phyloP scores from a whole-genome alignment of 352 stramenopile species.

The Pythium folliculosum region DNA sequence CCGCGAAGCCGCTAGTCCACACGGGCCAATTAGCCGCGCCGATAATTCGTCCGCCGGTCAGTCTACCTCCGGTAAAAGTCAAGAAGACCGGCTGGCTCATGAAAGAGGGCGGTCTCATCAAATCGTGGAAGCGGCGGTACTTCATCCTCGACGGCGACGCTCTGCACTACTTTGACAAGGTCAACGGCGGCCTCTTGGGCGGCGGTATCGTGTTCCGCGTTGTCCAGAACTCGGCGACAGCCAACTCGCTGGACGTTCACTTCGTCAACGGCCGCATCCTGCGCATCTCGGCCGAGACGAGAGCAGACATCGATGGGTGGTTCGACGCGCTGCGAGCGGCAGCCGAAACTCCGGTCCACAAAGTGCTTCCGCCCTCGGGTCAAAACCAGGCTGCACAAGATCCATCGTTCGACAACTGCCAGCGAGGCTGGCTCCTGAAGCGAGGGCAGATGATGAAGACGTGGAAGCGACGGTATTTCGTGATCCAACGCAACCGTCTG shows the following conservation, averaged over 20 bases:
- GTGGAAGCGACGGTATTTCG: constrained; percentile 84
- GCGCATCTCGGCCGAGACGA: constrained; percentile 47
- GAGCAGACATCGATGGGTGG: constrained; percentile 52
- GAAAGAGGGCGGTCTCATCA: constrained; percentile 45
- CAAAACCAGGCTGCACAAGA: neutral
- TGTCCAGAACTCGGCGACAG: constrained; percentile 31
- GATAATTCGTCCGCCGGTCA: constrained; percentile 16
- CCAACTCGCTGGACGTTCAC: constrained; percentile 44
- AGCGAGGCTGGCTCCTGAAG: constrained; percentile 75
- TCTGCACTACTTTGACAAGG: constrained; percentile 58
- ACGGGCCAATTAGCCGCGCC: neutral
- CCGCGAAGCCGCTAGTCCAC: neutral
- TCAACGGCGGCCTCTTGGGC: constrained; percentile 37
- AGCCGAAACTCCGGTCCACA: constrained; percentile 13
- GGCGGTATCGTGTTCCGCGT: constrained; percentile 56
- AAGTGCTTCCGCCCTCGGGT: neutral
- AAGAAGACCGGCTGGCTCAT: constrained; percentile 64
- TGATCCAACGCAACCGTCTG: constrained; percentile 63
- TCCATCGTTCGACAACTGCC: neutral
- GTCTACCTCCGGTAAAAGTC: constrained; percentile 4
- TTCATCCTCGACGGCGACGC: constrained; percentile 57
- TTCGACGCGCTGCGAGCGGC: constrained; percentile 38
- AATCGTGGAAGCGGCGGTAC: constrained; percentile 69
- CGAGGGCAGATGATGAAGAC: constrained; percentile 82
- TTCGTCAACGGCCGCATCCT: constrained; percentile 49